Conservation (phyloP, 1,284 basidiomycete genomes). For the Pseudomicrostroma phylloplanum region DNA sequence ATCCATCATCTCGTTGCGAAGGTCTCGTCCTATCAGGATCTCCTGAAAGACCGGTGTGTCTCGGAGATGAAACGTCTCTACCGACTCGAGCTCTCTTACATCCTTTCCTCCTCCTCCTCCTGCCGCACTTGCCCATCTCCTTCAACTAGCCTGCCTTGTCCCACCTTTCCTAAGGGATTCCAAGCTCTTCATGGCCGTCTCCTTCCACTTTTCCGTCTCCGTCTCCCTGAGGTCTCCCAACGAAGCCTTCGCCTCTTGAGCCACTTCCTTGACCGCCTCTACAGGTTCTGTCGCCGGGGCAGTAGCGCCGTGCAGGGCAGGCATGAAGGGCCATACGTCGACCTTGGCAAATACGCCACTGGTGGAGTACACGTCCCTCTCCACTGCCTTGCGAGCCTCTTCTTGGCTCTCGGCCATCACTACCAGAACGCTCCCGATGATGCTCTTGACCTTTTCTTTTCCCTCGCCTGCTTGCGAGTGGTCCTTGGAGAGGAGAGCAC, state of each 20-base stretch:
- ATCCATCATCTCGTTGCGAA: too few relatives aligned
- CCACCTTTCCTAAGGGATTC: not conserved
- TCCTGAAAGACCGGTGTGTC: too few relatives aligned
- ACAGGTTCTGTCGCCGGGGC: not conserved
- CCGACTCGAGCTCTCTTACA: not conserved
- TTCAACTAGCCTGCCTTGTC: not conserved
- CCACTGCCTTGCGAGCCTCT: not conserved
- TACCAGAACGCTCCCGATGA: not conserved
- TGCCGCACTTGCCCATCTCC: too few relatives aligned
- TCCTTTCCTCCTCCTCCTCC: not conserved
- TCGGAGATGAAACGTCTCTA: too few relatives aligned
- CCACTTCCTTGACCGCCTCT: not conserved
- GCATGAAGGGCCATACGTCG: not conserved
- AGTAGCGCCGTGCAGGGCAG: not conserved
- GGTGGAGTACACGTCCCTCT: slow-evolving; percentile 1
- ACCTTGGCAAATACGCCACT: not conserved
- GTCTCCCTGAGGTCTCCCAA: not conserved
- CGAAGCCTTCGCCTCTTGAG: not conserved
- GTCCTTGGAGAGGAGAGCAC: not conserved
- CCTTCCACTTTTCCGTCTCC: not conserved
- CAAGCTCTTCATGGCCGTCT: not conserved
- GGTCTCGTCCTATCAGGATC: too few relatives aligned
- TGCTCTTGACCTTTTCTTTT: not conserved
- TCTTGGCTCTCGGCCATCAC: not conserved
- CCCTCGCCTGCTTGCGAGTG: not conserved